phyloP scores from a whole-genome alignment of 2,329 filamentous ascomycete species.

The Metarhizium guizhouense region DNA sequence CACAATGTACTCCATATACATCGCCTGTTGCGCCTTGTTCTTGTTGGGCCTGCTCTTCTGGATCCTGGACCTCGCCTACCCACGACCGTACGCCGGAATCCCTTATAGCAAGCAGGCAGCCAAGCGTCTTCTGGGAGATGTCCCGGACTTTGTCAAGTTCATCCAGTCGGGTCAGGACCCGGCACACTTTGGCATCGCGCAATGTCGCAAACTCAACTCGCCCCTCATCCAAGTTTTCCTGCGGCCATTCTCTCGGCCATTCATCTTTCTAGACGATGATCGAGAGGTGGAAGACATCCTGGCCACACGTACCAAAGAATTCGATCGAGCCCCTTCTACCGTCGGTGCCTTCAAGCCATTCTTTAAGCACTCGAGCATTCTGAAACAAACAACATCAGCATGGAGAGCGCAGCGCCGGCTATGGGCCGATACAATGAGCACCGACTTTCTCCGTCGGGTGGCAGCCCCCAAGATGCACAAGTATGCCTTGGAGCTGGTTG shows the following conservation, averaged over 20 bases:
- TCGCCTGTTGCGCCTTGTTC: not conserved
- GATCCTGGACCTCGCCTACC: not conserved
- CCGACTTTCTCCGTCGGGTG: constrained; percentile 20
- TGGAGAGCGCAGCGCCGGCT: constrained; percentile 25
- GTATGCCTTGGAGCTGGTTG: constrained; percentile 18
- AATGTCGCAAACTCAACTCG: constrained; percentile 1
- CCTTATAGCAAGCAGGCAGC: constrained; percentile 4
- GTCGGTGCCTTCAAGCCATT: constrained; percentile 21
- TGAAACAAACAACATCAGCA: constrained; percentile 19
- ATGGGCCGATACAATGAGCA: constrained; percentile 28
- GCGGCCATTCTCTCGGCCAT: constrained; percentile 29
- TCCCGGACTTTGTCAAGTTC: constrained; percentile 4
- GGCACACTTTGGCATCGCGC: not conserved
- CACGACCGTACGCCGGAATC: constrained; percentile 2
- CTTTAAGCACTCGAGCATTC: constrained; percentile 23
- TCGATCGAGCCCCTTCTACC: constrained; percentile 30
- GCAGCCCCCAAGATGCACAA: constrained; percentile 24
- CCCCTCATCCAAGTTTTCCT: constrained; percentile 23
- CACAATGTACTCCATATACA: not conserved
- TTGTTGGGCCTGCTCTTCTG: not conserved
- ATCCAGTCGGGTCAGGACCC: not conserved
- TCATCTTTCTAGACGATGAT: constrained; percentile 30
- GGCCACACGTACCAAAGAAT: constrained; percentile 30
- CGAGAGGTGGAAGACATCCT: constrained; percentile 34
- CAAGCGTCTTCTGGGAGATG: constrained; percentile 4